Conservation (phyloP, 139 green algal species). For the Edaphochlamys debaryana region DNA sequence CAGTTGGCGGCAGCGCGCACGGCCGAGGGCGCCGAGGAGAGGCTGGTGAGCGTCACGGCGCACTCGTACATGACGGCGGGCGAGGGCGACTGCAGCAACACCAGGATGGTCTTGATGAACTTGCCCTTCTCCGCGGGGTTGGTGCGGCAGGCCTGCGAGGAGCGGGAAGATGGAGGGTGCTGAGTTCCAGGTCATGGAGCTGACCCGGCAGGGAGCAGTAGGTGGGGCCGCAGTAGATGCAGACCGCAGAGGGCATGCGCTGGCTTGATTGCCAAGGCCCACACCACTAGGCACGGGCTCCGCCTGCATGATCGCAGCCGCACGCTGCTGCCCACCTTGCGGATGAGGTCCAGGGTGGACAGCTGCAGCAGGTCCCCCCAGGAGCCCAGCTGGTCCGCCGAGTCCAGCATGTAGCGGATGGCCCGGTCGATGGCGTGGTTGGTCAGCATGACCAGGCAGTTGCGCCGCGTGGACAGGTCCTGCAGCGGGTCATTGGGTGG, state of each 20-base stretch:
- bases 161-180: not conserved
- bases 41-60: slow-evolving; percentile 86
- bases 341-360: slow-evolving; percentile 94
- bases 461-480: slow-evolving; percentile 93
- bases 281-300: no score
- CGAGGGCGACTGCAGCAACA: slow-evolving; percentile 85
- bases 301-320: no score
- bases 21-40: slow-evolving; percentile 95
- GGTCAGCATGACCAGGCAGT: slow-evolving; percentile 95
- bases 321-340: slow-evolving; percentile 83
- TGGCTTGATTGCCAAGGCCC: no score
- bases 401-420: slow-evolving; percentile 87
- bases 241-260: no score
- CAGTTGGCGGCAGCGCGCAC: slow-evolving; percentile 96
- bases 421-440: slow-evolving; percentile 83
- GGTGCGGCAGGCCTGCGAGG: slow-evolving; percentile 81
- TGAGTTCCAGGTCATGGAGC: no score
- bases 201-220: no score
- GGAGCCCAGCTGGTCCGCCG: slow-evolving; percentile 87
- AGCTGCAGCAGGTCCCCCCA: slow-evolving; percentile 98
- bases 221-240: no score
- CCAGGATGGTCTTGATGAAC: slow-evolving; percentile 99
- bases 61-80: slow-evolving; percentile 97
- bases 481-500: slow-evolving; percentile 65
- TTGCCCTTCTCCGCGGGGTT: slow-evolving; percentile 91